Conservation (phyloP, 169 alveolate species). For the Plasmodium coatneyi region DNA sequence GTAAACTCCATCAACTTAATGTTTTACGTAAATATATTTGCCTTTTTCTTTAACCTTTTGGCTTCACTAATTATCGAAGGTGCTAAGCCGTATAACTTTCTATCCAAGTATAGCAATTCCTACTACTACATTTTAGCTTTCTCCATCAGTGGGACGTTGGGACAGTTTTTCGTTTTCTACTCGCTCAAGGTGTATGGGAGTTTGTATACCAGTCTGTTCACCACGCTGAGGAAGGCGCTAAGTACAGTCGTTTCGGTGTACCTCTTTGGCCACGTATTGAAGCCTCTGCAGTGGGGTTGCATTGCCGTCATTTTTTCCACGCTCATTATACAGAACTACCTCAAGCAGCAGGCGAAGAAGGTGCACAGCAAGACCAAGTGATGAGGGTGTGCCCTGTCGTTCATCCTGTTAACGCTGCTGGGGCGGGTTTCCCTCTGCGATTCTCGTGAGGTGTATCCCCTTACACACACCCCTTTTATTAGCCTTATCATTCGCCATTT, state of each 20-base stretch:
- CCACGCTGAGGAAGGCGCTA: constrained; percentile 90
- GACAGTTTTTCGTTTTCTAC: constrained; percentile 90
- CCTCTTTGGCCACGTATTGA: constrained; percentile 87
- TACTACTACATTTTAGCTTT: constrained; percentile 79
- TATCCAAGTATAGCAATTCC: constrained; percentile 75
- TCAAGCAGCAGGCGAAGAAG: constrained; percentile 72
- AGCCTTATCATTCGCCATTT: neutral
- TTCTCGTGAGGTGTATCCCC: no score
- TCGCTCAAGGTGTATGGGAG: constrained; percentile 90
- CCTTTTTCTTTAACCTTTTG: constrained; percentile 78
- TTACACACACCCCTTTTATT: neutral
- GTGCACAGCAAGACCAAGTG: constrained; percentile 26
- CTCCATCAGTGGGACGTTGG: constrained; percentile 89
- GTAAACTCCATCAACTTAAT: constrained; percentile 87
- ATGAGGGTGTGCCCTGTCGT: neutral
- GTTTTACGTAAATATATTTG: constrained; percentile 88
- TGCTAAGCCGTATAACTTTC: constrained; percentile 78
- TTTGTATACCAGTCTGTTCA: constrained; percentile 89
- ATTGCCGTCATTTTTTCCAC: constrained; percentile 85
- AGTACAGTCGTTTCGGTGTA: constrained; percentile 90
- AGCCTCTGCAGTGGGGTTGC: constrained; percentile 89
- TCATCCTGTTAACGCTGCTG: neutral
- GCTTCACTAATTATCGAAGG: constrained; percentile 89
- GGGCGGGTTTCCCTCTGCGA: neutral
- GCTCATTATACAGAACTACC: constrained; percentile 83